Base-by-base conservation (phyloP, 176 grass and related monocot genomes). In the Rhipidocladum racemiflorum region DNA sequence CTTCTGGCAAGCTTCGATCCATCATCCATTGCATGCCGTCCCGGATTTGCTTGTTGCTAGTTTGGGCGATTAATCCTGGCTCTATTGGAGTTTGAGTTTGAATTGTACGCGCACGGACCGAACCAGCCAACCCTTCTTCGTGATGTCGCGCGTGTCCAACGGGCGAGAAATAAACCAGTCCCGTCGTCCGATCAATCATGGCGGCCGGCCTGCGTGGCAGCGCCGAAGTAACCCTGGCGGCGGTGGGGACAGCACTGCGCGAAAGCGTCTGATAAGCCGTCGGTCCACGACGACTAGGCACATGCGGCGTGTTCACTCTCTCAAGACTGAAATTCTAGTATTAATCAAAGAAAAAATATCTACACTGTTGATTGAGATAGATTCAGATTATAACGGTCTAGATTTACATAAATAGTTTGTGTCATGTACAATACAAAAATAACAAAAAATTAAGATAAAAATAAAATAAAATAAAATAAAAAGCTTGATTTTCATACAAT, bases 121-220 rank as follows among this genome's bases (percentile, higher is more conserved):
- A 35, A 17, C 54, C 64, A 32, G 34, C 43, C 28, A 15, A 61
- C 45, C 76, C 18, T 10, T 68, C 18, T 10, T 68, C 1, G 46
- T 61, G 81, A 36, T 1, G 86, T 11, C 75, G 81, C 23, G 75
- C 81, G 68, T 88, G 81, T 68, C 81, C 46, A 7, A 29, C 48
- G 8, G 43, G 2, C 13, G 46, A 46, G 36, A 45, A 50, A 68
- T 80, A 49, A 51, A 80, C 42, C 68, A 39, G 78, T 24, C 36
- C 36, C 36, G 36, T 38, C 6, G 36, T 38, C 4, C 48, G 9
- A 81, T 87, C 81, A 74, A 40, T 74, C 87, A 84, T 21, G 51
- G 24, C 63, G 44, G 49, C 48, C 38, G 42, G 50, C 87, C 18
- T 23, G 75, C 81, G 75, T 84, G 49, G 81, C 75, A 50, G 60